Evolutionary conservation across 768 basidiomycete genomes (phyloP).

Genomic region (Boletus fagicola): DNA sequence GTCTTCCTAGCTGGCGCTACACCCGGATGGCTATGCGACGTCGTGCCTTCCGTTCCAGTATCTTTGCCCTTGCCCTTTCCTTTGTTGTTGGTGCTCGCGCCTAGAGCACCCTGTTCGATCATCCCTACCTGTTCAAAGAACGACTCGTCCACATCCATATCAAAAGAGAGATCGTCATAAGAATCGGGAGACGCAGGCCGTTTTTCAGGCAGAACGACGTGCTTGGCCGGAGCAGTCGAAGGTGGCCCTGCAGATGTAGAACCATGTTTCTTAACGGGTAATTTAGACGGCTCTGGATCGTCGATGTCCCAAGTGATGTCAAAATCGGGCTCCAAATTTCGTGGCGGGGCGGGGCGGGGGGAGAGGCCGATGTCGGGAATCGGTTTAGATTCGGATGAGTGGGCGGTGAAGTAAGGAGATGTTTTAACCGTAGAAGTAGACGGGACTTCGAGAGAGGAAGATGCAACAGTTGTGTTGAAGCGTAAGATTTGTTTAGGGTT

Average conservation of each 20-base stretch:
- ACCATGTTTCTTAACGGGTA: slow-evolving; percentile 2
- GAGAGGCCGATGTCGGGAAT: slow-evolving; percentile 28
- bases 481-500: background rate
- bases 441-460: slow-evolving; percentile 10
- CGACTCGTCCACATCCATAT: slow-evolving; percentile 37
- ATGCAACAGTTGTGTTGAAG: background rate
- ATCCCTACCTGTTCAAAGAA: slow-evolving; percentile 40
- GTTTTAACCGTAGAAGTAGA: slow-evolving; percentile 4
- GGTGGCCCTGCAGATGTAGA: slow-evolving; percentile 11
- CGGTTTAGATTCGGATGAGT: slow-evolving; percentile 5
- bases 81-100: slow-evolving; percentile 10
- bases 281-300: slow-evolving; percentile 25
- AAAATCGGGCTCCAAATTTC: slow-evolving; percentile 19
- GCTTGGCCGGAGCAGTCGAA: background rate
- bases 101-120: slow-evolving; percentile 24
- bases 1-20: slow-evolving; percentile 5
- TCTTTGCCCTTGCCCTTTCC: slow-evolving; percentile 23
- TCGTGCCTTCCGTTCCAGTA: background rate
- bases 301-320: slow-evolving; percentile 32
- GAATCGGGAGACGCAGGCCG: slow-evolving; percentile 25
- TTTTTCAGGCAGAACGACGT: slow-evolving; percentile 4
- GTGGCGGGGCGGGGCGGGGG: slow-evolving; percentile 30
- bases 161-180: slow-evolving; percentile 36
- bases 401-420: slow-evolving; percentile 23
- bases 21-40: background rate